A percentile compares a stretch with the other conserved stretches of the same genome.
Evolutionary conservation across 176 grass and related monocot species (phyloP).

Genomic region (Phoenix dactylifera): DNA sequence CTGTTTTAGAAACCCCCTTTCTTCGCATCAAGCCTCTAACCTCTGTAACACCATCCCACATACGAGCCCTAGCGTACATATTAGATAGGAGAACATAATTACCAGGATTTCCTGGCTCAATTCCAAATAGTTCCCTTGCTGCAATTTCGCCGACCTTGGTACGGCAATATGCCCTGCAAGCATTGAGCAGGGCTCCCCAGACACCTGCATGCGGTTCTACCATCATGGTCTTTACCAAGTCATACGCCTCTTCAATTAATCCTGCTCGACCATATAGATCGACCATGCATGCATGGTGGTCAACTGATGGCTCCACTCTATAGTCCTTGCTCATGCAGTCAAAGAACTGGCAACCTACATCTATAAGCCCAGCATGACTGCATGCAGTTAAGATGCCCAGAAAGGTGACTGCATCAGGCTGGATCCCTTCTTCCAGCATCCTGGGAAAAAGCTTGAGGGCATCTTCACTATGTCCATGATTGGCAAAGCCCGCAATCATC

Average conservation of each 20-base stretch:
- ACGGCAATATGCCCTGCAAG: constrained; percentile 45
- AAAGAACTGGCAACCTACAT: constrained; percentile 30
- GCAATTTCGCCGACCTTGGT: constrained; percentile 30
- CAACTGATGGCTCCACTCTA: constrained; percentile 25
- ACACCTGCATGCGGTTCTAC: constrained; percentile 59
- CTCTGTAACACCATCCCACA: constrained; percentile 39
- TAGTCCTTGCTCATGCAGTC: constrained; percentile 36
- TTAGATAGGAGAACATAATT: constrained; percentile 63
- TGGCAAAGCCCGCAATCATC: constrained; percentile 40
- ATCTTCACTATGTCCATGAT: constrained; percentile 39
- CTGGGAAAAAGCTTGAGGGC: constrained; percentile 31
- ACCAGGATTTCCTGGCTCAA: constrained; percentile 49
- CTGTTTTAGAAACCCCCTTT: constrained; percentile 28
- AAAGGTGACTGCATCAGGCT: constrained; percentile 43
- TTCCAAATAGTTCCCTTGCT: constrained; percentile 33
- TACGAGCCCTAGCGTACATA: constrained; percentile 29
- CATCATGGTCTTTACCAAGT: constrained; percentile 29
- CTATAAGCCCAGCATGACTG: constrained; percentile 43
- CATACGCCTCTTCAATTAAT: constrained; percentile 35
- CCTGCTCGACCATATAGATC: constrained; percentile 66
- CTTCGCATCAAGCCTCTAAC: constrained; percentile 34
- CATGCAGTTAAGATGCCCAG: constrained; percentile 50
- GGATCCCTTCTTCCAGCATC: constrained; percentile 32
- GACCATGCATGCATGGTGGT: constrained; percentile 66
- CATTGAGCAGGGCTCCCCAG: constrained; percentile 70